Evolutionary conservation across 2,329 filamentous ascomycete genomes (phyloP), one percentile per base, ranked within the genome.

Genomic region (Beauveria varroae): DNA sequence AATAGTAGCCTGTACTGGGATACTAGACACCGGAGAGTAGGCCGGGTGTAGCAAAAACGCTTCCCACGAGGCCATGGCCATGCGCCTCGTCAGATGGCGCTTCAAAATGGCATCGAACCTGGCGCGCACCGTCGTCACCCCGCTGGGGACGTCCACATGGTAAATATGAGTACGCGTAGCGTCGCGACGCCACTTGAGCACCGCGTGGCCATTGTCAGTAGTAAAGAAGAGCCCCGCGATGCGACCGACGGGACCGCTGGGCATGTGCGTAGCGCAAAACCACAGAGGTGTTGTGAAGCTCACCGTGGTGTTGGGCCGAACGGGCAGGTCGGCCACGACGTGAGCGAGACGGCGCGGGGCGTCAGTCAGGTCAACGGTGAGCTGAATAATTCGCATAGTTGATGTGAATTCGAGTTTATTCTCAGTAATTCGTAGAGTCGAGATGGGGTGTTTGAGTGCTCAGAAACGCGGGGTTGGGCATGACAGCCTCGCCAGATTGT

Each of bases 201-300:
- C 37, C 28, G 24, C 18, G 22, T 26, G 26, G 28, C 28, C 55
- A 24, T 49, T 22, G 5, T 57, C 10, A 3, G 43, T 14, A 0
- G 12, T 37, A 28, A 61, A 63, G n/a, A 26, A 30, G 12, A 63
- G 53, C 7, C 57, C 57, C 5, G 57, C 57, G 28, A 63, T 61
- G 20, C 46, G 22, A 8, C 20, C 37, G 37, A 57, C 53, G 2
- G 62, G 62, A 22, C 62, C 62, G 20, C 41, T 61, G 46, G 43
- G 26, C 20, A 34, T 41, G 47, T 63, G 58, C 3, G 57, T 26
- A 12, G 57, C 57, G 28, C 55, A 58, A 9, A 58, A 34, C 62
- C 62, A 63, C 7, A 63, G 34, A 10, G 62, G 62, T 34, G 62
- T 63, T 9, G 58, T 61, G 34, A 63, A 61, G 30, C 28, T 53